Base-by-base conservation (phyloP, 75 land plant species). In the Gnetum montanum region DNA sequence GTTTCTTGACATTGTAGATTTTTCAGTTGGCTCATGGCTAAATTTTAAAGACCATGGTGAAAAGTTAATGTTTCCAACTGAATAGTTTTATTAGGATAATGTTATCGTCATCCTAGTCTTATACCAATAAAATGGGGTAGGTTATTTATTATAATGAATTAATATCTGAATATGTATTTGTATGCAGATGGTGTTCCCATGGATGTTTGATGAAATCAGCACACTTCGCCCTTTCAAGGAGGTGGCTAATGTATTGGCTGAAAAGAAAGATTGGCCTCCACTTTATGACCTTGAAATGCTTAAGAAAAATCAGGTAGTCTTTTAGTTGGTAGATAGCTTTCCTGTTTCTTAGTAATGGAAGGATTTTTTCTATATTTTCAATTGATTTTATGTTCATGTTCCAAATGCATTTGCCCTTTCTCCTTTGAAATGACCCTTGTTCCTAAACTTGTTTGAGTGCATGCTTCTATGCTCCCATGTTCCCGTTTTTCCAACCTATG, bases 181-280 rank as follows among this genome's bases (percentile, higher is more conserved):
- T 15, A 18, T 38, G 46, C 77, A 94, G 98, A 94, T 94, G 98
- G 67, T 94, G 26, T 94, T 88, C 63, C 98, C 98, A 36, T 94
- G 98, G 98, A 78, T 94, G 78, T 94, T 89, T 53, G 96, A 94
- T 65, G 98, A 94, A 44, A 68, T 94, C 38, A 59, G 59, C 65
- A 78, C 78, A 4, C 66, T 94, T 54, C 73, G 27, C 27, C 84
- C 60, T 26, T 73, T 94, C 12, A 94, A 94, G 60, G 98, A 89
- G 30, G 90, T 78, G 35, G 98, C 98, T 70, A 60, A 85, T 61
- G 56, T 94, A 23, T 62, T 94, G 67, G 84, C 96, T 6, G 78
- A 61, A 58, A 85, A 80, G 61, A 61, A 78, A 35, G 91, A 94
- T 60, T 94, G 96, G 96, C 80, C 98, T 29, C 77, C 70, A 8